Evolutionary conservation across 2,329 filamentous ascomycete species (phyloP).

Genomic region (Colletotrichum somersetense): DNA sequence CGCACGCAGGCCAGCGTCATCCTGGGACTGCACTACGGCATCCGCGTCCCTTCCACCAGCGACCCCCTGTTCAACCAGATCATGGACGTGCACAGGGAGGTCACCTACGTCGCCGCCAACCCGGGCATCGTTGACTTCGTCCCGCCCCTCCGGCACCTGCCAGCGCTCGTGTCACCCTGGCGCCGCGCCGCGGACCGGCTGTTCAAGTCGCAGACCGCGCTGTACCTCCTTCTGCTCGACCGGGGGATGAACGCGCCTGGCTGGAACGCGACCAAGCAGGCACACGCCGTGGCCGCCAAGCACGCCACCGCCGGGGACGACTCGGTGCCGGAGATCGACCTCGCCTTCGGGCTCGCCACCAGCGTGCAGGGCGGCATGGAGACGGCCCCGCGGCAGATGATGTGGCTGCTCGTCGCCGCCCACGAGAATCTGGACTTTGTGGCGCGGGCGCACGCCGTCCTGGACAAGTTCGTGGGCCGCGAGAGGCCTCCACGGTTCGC

Average conservation of each 20-base stretch:
- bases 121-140: slow-evolving; percentile 57
- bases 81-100: slow-evolving; percentile 46
- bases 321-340: slow-evolving; percentile 47
- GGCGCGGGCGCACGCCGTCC: slow-evolving; percentile 52
- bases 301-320: slow-evolving; percentile 39
- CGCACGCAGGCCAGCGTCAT: slow-evolving; percentile 54
- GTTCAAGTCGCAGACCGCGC: slow-evolving; percentile 47
- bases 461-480: slow-evolving; percentile 57
- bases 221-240: slow-evolving; percentile 47
- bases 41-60: slow-evolving; percentile 47
- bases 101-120: slow-evolving; percentile 45
- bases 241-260: slow-evolving; percentile 42
- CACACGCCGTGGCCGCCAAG: slow-evolving; percentile 48
- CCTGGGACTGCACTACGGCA: slow-evolving; percentile 54
- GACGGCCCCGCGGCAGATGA: slow-evolving; percentile 47
- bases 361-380: slow-evolving; percentile 51
- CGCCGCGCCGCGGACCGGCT: slow-evolving; percentile 49
- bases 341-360: slow-evolving; percentile 51
- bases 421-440: slow-evolving; percentile 44
- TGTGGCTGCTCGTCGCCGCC: slow-evolving; percentile 52
- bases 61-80: slow-evolving; percentile 46
- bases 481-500: slow-evolving; percentile 54
- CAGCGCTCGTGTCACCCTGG: slow-evolving; percentile 52
- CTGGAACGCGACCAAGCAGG: slow-evolving; percentile 51
- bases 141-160: slow-evolving; percentile 57